Conservation (phyloP, 176 grass and related monocot species). For the Typha latifolia region DNA sequence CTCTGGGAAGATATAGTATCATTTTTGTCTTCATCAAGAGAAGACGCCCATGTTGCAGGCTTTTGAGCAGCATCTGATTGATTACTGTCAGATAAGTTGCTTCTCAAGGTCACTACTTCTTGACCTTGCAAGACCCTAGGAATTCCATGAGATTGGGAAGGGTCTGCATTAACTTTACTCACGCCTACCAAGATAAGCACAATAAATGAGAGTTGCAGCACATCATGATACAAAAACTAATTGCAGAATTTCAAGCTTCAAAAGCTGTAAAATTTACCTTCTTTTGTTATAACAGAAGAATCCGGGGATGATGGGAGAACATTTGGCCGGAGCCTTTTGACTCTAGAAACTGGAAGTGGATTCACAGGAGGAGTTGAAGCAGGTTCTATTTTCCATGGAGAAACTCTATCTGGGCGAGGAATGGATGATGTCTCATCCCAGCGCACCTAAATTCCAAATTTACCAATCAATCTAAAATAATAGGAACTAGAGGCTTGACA, state of each 20-base stretch:
- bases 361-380: constrained; percentile 67
- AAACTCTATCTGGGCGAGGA: constrained; percentile 72
- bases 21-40: constrained; percentile 25
- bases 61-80: constrained; percentile 62
- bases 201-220: background rate
- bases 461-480: constrained; percentile 19
- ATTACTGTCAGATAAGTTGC: constrained; percentile 36
- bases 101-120: constrained; percentile 55
- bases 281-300: constrained; percentile 69
- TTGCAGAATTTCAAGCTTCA: background rate
- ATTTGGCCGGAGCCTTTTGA: constrained; percentile 64
- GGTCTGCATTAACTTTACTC: constrained; percentile 29
- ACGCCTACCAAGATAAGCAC: constrained; percentile 21
- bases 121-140: constrained; percentile 66
- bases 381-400: constrained; percentile 90
- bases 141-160: constrained; percentile 43
- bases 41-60: constrained; percentile 51
- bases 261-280: constrained; percentile 32
- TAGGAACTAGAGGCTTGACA: background rate
- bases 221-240: background rate
- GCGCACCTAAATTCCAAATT: constrained; percentile 44
- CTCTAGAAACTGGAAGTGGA: constrained; percentile 57
- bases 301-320: constrained; percentile 40
- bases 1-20: constrained; percentile 29
- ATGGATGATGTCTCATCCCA: constrained; percentile 91